Conservation (phyloP, 1,284 basidiomycete genomes). For the Austroboletus novae-zelandiae region DNA sequence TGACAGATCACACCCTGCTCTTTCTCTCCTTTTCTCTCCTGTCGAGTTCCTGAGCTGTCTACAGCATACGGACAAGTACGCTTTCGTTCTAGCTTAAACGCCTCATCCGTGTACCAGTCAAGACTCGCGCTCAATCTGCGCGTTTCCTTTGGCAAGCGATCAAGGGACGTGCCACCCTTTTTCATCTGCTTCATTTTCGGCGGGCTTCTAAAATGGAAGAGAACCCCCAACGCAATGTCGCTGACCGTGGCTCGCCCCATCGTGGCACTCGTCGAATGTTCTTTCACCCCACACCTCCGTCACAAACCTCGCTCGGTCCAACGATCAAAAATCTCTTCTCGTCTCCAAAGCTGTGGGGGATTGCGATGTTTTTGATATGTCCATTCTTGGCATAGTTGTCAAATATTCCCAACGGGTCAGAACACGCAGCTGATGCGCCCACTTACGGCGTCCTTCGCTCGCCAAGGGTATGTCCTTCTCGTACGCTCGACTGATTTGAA, state of each 20-base stretch:
- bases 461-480: conserved; percentile 11
- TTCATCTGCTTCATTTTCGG: conserved; percentile 29
- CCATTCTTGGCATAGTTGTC: conserved; percentile 17
- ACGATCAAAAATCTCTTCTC: not conserved
- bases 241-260: conserved; percentile 13
- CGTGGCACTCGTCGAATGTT: conserved; percentile 17
- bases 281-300: conserved; percentile 3
- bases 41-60: conserved; percentile 3
- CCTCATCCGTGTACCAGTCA: conserved; percentile 1
- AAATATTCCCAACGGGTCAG: conserved; percentile 14
- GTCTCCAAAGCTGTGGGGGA: conserved; percentile 4
- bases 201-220: conserved; percentile 35
- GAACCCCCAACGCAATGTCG: conserved; percentile 16
- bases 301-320: not conserved
- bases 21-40: not conserved
- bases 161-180: conserved; percentile 31
- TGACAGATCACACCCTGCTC: not conserved
- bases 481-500: conserved; percentile 11
- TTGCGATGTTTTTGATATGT: conserved; percentile 15
- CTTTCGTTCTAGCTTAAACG: conserved; percentile 12
- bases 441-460: conserved; percentile 27
- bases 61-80: conserved; percentile 1
- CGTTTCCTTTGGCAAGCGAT: conserved; percentile 23
- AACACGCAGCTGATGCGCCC: conserved; percentile 36
- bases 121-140: conserved; percentile 29